Evolutionary conservation across 495 filamentous ascomycete species (phyloP), one percentile per base, ranked within the genome.

Genomic region (Cenococcum geophilum): DNA sequence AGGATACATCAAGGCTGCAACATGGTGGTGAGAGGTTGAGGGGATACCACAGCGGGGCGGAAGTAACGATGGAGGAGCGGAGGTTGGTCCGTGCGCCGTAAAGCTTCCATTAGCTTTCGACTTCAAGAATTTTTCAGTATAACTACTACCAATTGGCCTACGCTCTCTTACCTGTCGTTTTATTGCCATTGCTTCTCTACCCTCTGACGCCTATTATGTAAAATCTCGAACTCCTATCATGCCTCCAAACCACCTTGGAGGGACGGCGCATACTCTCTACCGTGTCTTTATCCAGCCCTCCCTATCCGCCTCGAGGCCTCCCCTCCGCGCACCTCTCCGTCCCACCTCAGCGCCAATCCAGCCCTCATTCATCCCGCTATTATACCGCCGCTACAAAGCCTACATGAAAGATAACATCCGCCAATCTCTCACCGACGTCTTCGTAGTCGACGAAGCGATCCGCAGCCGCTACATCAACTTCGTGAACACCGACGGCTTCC

Each of bases 401-500:
- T 65, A 52, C 61, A 53, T 34, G 10, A 63, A 58, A 36, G 53
- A 55, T 47, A 59, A 57, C n/a, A 21, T 10, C 20, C 60, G 65
- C 22, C 65, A 61, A 52, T 51, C 60, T 5, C 50, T 65, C 16
- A 14, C 48, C 14, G 66, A 68, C 62, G 21, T 52, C 57, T 70
- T 57, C 57, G 59, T 60, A 45, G 57, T 71, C 68, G 66, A 66
- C 21, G 60, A 65, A 25, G 65, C 63, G 52, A 68, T 74, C 58
- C 27, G 21, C 45, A 22, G 36, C 1, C 58, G 67, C 10, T 48
- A 43, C 27, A 64, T 90, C 12, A 77, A 80, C 57, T 48, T 89
- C 18, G 84, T 84, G 32, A 74, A 79, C 52, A 71, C 77, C 11
- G 70, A 78, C 40, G 76, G 76, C 59, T 78, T 88, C 14, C 74